These are phyloP conservation scores for Viridothelium virens DNA, from an alignment of 495 filamentous ascomycete species.

Conservation along the genomic window DNA sequence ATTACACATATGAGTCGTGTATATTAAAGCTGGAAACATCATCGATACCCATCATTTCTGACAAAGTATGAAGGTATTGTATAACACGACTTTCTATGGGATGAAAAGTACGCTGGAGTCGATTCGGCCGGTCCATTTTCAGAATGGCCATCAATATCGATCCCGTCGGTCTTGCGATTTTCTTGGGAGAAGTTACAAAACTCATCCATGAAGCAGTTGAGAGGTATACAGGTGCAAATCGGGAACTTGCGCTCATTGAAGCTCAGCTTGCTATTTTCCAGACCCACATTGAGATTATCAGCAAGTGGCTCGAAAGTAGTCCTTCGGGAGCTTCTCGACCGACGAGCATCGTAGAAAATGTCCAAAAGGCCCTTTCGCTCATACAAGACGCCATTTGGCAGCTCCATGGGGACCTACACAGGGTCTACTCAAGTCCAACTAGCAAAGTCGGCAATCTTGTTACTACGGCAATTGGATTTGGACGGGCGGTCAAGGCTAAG, in stretches of 20 bases:
- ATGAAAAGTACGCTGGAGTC: too few relatives aligned
- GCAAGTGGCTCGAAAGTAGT: background rate
- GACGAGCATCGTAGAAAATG: background rate
- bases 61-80: too few relatives aligned
- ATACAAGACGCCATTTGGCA: background rate
- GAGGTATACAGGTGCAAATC: background rate
- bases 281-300: background rate
- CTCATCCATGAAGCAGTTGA: background rate
- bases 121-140: too few relatives aligned
- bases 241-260: background rate
- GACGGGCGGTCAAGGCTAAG: background rate
- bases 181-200: background rate
- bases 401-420: background rate
- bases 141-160: background rate
- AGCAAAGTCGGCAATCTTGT: background rate
- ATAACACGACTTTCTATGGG: too few relatives aligned
- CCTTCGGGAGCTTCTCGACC: background rate
- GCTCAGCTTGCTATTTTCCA: background rate
- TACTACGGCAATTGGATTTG: background rate
- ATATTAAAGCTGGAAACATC: too few relatives aligned
- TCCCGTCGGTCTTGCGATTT: background rate
- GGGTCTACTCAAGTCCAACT: background rate
- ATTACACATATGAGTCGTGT: too few relatives aligned
- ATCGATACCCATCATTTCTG: too few relatives aligned
- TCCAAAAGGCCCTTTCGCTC: background rate